Evolutionary conservation across 169 alveolate species (phyloP).

Genomic region (Perkinsus olseni): DNA sequence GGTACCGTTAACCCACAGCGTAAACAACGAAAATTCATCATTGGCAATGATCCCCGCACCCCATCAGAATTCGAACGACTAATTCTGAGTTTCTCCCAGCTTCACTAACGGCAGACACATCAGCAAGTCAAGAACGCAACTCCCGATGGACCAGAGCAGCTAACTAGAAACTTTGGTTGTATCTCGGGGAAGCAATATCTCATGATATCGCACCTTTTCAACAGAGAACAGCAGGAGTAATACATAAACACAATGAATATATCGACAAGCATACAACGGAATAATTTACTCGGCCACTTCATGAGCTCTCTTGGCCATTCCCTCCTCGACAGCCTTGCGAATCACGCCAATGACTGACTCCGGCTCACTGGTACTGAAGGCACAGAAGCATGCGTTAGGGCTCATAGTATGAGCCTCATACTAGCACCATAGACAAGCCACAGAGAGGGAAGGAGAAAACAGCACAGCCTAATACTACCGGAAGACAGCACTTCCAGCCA

Average conservation of each 20-base stretch:
- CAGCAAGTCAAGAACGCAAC: too few relatives aligned
- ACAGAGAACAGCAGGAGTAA: not conserved
- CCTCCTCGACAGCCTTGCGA: constrained; percentile 28
- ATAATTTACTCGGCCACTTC: not conserved
- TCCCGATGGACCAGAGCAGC: too few relatives aligned
- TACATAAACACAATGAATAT: not conserved
- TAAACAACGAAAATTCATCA: too few relatives aligned
- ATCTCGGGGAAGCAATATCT: not conserved
- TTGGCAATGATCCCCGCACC: too few relatives aligned
- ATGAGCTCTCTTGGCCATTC: not conserved
- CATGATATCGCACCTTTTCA: not conserved
- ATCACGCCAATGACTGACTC: constrained; percentile 35
- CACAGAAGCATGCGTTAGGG: too few relatives aligned
- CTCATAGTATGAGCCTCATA: too few relatives aligned
- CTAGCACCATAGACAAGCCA: too few relatives aligned
- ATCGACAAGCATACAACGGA: not conserved
- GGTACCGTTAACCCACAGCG: too few relatives aligned
- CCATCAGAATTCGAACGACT: too few relatives aligned
- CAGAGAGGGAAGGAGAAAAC: too few relatives aligned
- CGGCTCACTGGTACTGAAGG: constrained; percentile 30
- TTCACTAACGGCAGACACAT: too few relatives aligned
- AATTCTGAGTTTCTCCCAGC: too few relatives aligned
- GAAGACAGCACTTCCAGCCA: constrained; percentile 57
- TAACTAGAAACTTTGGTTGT: not conserved
- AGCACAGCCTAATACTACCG: not conserved